Percentiles rank a stretch among this genome's conserved stretches.
Conservation (phyloP, 23 red algal genomes). For the Gracilariopsis chorda region DNA sequence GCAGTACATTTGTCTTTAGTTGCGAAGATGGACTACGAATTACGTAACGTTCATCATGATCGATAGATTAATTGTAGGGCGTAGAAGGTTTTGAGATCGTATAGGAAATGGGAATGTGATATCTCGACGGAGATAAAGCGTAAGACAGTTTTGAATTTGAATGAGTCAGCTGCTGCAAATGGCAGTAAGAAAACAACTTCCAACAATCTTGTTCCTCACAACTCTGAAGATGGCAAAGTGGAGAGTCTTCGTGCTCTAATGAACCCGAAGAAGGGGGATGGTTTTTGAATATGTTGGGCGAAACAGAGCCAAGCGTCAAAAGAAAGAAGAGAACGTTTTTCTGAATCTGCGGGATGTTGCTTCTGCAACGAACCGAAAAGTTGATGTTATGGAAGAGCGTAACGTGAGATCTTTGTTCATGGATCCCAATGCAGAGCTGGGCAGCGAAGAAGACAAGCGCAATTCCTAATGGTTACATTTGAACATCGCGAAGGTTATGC, state of each 20-base stretch:
- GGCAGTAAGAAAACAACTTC: neutral
- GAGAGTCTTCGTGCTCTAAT: neutral
- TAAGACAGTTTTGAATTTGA: no score
- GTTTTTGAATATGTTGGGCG: neutral
- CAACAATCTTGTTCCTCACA: neutral
- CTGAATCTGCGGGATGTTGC: neutral
- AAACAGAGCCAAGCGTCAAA: neutral
- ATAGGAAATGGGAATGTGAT: neutral
- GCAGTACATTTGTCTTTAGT: neutral
- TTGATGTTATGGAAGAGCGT: neutral
- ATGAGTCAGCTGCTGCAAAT: neutral
- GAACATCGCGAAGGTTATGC: neutral
- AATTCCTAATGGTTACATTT: neutral
- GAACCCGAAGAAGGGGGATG: neutral
- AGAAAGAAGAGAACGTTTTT: neutral
- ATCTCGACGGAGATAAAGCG: neutral
- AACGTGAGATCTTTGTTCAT: neutral
- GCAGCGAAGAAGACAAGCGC: neutral
- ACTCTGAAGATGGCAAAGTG: neutral
- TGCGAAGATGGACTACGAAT: conserved; percentile 23
- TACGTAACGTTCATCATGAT: neutral
- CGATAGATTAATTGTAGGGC: neutral
- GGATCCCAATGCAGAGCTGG: neutral
- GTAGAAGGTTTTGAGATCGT: neutral
- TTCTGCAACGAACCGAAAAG: neutral